Percentiles rank a stretch among this genome's conserved stretches.
Conservation (phyloP, 208 protist genomes). For the Leishmania tarentolae region DNA sequence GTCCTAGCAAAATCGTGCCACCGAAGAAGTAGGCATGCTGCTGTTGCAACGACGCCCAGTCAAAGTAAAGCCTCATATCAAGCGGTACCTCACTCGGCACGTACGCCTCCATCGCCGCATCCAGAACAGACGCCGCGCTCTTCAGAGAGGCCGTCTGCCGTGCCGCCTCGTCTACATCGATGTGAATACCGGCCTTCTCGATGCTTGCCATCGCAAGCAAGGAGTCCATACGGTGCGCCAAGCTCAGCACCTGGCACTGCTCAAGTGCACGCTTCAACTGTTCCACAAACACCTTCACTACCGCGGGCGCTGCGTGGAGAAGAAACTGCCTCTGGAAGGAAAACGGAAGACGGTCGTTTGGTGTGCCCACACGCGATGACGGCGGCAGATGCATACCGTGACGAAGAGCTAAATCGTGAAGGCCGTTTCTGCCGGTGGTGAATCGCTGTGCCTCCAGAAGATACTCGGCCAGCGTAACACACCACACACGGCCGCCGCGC, state of each 20-base stretch:
- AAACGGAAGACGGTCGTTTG: conserved; percentile 55
- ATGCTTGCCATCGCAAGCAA: conserved; percentile 79
- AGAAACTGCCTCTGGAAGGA: conserved; percentile 62
- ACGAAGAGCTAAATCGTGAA: conserved; percentile 58
- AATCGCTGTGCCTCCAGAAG: conserved; percentile 73
- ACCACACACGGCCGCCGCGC: conserved; percentile 87
- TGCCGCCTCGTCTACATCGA: conserved; percentile 67
- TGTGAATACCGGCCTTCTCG: conserved; percentile 67
- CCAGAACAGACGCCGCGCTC: conserved; percentile 53
- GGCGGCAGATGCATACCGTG: conserved; percentile 64
- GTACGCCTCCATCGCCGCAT: conserved; percentile 61
- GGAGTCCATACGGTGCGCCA: conserved; percentile 84
- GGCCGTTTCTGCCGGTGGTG: conserved; percentile 52
- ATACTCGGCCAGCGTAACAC: conserved; percentile 86
- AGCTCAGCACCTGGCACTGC: conserved; percentile 62
- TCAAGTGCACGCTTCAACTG: conserved; percentile 52
- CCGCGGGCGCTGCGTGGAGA: conserved; percentile 42
- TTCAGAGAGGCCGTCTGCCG: conserved; percentile 55
- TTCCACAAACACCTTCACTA: conserved; percentile 49
- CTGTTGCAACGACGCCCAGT: conserved; percentile 79
- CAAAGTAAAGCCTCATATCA: conserved; percentile 71
- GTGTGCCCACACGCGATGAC: conserved; percentile 47
- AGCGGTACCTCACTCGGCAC: conserved; percentile 66
- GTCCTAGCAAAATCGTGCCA: conserved; percentile 61
- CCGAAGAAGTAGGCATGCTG: conserved; percentile 81